Base-by-base conservation (phyloP, 345 rosid genomes). In the Citrus sp. region DNA sequence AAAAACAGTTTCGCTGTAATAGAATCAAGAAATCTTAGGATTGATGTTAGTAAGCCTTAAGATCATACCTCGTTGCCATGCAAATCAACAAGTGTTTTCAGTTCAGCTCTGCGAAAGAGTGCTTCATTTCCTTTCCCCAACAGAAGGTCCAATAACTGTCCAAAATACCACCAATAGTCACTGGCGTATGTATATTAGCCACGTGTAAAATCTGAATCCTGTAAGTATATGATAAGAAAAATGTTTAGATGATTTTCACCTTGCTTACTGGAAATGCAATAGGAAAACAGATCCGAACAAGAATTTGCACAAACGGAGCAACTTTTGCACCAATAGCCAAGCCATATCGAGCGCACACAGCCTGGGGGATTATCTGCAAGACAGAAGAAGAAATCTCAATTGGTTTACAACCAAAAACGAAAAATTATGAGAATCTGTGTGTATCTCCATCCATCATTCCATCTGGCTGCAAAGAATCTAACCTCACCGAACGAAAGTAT, bases 181-280 rank as follows among this genome's bases (percentile, higher is more conserved):
- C 16, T 13, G 22, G 24, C 19, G 4, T 46, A 13, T 13, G 51
- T 46, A 13, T 46, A 13, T 13, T 12, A 13, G 51, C 51, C 18
- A 13, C 51, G 1, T 46, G 51, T 34, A 16, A 56, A 62, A 49
- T 54, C 25, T n/a, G 18, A 30, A 16, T 67, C 62, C 2, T 8
- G 3, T 25, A 4, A n/a, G 7, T 10, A 25, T 42, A 64, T 19
- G 6, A 38, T 2, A 40, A 28, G 56, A 71, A 66, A 22, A 56
- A 65, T 19, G 72, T 56, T 55, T 56, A 27, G 49, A 67, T 72
- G 12, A 1, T 27, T 35, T 51, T 59, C 37, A 89, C 95, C 95
- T 91, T 89, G 93, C 95, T 90, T 75, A 91, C 85, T 25, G 95
- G 95, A 81, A 85, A 91, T 63, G 95, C 90, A 81, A 89, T 80